phyloP scores from a whole-genome alignment of 2,329 filamentous ascomycete genomes.

The Colletotrichum echinochloae region DNA sequence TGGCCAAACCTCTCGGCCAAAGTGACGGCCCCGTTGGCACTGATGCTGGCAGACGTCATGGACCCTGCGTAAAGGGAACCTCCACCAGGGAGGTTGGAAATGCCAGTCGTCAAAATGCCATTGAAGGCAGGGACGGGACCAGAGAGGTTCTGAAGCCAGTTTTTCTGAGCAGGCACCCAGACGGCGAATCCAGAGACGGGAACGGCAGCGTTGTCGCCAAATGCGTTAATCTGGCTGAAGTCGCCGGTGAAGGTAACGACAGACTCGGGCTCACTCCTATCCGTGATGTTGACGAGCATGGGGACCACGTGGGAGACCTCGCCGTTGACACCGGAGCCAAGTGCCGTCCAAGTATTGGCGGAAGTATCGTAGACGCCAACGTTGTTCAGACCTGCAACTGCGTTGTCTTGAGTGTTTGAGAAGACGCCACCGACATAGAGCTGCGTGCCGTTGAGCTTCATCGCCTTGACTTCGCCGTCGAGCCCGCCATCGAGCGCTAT shows the following conservation, averaged over 20 bases:
- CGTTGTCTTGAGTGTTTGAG: slow-evolving; percentile 74
- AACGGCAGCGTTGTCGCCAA: slow-evolving; percentile 71
- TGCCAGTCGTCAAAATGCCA: slow-evolving; percentile 77
- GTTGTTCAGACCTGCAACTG: slow-evolving; percentile 75
- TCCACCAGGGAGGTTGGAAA: slow-evolving; percentile 72
- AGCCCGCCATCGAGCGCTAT: slow-evolving; percentile 78
- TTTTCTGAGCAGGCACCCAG: slow-evolving; percentile 87
- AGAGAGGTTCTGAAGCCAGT: slow-evolving; percentile 88
- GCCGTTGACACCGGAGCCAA: slow-evolving; percentile 90
- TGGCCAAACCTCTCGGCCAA: slow-evolving; percentile 67
- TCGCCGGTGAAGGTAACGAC: slow-evolving; percentile 84
- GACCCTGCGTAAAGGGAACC: slow-evolving; percentile 85
- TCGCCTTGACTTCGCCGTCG: slow-evolving; percentile 79
- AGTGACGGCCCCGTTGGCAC: slow-evolving; percentile 78
- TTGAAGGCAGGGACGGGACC: slow-evolving; percentile 73
- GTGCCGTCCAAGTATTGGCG: slow-evolving; percentile 77
- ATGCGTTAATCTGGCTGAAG: slow-evolving; percentile 79
- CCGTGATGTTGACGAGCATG: slow-evolving; percentile 82
- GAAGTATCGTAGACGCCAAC: slow-evolving; percentile 80
- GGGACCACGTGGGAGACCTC: slow-evolving; percentile 80
- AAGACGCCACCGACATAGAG: slow-evolving; percentile 91
- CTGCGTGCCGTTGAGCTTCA: slow-evolving; percentile 73
- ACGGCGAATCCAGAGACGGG: slow-evolving; percentile 82
- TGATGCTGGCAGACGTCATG: slow-evolving; percentile 79
- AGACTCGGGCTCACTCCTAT: slow-evolving; percentile 71